These are phyloP conservation scores for Solanum hybrid DNA, from an alignment of 305 asterid genomes.

Conservation along the genomic window DNA sequence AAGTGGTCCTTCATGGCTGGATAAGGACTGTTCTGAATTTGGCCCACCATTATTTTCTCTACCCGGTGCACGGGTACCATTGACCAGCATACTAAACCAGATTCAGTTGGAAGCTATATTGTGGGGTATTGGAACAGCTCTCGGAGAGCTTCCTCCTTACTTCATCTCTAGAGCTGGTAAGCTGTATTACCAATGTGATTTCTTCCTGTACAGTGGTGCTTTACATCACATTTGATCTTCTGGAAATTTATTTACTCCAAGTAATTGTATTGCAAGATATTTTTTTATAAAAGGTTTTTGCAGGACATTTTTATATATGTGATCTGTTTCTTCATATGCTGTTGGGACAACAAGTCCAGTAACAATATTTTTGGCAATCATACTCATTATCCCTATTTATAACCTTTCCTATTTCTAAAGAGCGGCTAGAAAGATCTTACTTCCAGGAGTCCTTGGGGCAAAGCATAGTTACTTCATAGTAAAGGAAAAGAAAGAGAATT, in stretches of 20 bases:
- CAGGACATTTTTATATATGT: not conserved
- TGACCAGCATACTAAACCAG: slow-evolving; percentile 20
- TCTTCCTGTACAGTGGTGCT: not conserved
- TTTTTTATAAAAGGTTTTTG: not conserved
- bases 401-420: not conserved
- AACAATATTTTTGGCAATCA: not conserved
- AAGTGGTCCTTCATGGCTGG: slow-evolving; percentile 28
- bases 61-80: slow-evolving; percentile 21
- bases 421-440: not conserved
- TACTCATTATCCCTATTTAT: not conserved
- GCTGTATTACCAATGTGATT: not conserved
- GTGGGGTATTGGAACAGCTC: slow-evolving; percentile 34
- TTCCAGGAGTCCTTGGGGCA: not conserved
- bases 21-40: slow-evolving; percentile 19
- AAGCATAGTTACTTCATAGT: not conserved
- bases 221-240: not conserved
- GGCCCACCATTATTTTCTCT: slow-evolving; percentile 16
- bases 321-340: not conserved
- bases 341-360: not conserved
- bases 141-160: slow-evolving; percentile 33
- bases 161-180: slow-evolving; percentile 30
- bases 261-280: not conserved
- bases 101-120: slow-evolving; percentile 25
- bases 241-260: not conserved
- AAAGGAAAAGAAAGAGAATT: not conserved